Conservation (phyloP, 2,329 filamentous ascomycete genomes). For the Xylogone sp. region DNA sequence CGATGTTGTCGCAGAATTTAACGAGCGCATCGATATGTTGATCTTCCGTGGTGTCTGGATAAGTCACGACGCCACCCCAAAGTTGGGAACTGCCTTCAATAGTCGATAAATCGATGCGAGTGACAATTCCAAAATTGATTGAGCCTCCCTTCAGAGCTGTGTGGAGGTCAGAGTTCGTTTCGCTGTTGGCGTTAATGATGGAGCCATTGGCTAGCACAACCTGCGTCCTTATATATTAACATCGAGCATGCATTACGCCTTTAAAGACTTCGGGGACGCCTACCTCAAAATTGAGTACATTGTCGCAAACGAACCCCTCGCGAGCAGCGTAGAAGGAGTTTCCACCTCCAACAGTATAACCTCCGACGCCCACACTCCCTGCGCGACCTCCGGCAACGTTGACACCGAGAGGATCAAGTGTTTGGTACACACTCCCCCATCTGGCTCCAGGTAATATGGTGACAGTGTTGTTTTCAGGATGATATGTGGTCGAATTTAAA, state of each 20-base stretch:
- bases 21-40: constrained; percentile 11
- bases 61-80: neutral
- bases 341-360: constrained; percentile 15
- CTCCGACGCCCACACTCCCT: constrained; percentile 14
- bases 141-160: constrained; percentile 50
- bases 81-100: neutral
- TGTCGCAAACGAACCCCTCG: constrained; percentile 47
- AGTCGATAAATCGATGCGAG: constrained; percentile 15
- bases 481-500: constrained; percentile 19
- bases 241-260: no score
- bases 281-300: constrained; percentile 43
- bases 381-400: constrained; percentile 32
- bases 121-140: neutral
- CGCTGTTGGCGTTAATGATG: constrained; percentile 39
- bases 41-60: neutral
- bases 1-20: constrained; percentile 12
- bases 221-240: no score
- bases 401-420: constrained; percentile 26
- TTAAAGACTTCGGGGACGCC: no score
- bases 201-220: constrained; percentile 46
- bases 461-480: constrained; percentile 22
- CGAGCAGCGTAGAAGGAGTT: no score
- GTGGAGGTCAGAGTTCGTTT: constrained; percentile 43
- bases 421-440: constrained; percentile 34
- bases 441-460: constrained; percentile 31